Percentiles rank a stretch among this genome's conserved stretches.
Evolutionary conservation across 2,329 filamentous ascomycete species (phyloP).

Genomic region (Ophiosphaerella herpotricha): DNA sequence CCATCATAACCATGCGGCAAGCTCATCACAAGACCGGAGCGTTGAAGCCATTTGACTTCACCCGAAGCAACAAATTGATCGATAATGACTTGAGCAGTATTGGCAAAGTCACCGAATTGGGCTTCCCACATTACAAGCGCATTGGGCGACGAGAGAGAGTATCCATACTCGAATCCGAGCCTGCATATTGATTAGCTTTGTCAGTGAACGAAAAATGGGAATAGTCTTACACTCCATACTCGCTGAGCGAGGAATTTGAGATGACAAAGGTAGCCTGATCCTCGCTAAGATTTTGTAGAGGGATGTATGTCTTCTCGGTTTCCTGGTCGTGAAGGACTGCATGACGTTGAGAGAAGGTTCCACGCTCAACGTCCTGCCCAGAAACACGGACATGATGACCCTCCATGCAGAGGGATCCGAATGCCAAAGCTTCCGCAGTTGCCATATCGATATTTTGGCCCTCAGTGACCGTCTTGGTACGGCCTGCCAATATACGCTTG

Average conservation of each 20-base stretch:
- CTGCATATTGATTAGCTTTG: constrained; percentile 49
- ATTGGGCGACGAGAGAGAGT: constrained; percentile 95
- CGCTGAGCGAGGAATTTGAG: constrained; percentile 86
- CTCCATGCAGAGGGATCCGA: constrained; percentile 87
- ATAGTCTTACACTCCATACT: constrained; percentile 65
- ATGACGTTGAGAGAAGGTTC: constrained; percentile 98
- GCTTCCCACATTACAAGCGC: constrained; percentile 99
- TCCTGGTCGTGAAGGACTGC: constrained; percentile 98
- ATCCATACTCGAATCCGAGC: constrained; percentile 97
- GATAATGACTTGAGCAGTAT: constrained; percentile 98
- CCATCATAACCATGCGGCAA: constrained; percentile 98
- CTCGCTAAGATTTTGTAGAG: constrained; percentile 83
- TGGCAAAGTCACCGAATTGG: constrained; percentile 99
- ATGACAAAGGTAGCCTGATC: constrained; percentile 97
- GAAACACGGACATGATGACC: constrained; percentile 97
- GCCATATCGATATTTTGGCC: constrained; percentile 97
- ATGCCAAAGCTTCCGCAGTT: constrained; percentile 93
- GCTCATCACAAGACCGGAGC: constrained; percentile 94
- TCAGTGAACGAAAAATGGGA: neutral
- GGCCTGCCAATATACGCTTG: constrained; percentile 88
- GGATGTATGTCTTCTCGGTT: constrained; percentile 89
- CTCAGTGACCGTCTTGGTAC: constrained; percentile 89
- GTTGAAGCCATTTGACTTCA: constrained; percentile 98
- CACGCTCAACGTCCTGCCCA: constrained; percentile 98
- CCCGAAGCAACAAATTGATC: constrained; percentile 98